These are phyloP conservation scores for Pyrrhoderma lamaoense DNA, from an alignment of 1,284 basidiomycete species.

Conservation along the genomic window DNA sequence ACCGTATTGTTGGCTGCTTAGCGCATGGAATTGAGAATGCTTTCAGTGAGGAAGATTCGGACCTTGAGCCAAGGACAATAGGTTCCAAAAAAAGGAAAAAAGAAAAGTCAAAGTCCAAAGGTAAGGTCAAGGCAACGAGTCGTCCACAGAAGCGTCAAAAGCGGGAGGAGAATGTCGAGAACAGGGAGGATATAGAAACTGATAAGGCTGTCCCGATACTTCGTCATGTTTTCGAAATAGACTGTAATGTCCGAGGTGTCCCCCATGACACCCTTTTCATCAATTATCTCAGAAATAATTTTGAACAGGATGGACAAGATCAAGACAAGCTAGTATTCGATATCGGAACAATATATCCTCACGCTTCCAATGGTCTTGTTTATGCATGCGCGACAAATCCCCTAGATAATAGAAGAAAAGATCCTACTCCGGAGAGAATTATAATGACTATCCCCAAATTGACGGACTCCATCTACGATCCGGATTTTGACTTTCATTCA, in stretches of 20 bases:
- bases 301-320: slow-evolving; percentile 4
- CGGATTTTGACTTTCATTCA: slow-evolving; percentile 11
- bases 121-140: background rate
- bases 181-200: background rate
- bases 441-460: slow-evolving; percentile 4
- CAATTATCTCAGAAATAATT: background rate
- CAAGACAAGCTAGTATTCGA: slow-evolving; percentile 7
- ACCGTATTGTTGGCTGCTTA: too few species aligned
- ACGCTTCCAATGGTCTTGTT: background rate
- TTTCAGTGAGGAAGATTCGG: too few species aligned
- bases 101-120: slow-evolving; percentile 1
- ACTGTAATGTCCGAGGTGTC: background rate
- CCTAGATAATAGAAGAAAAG: background rate
- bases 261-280: slow-evolving; percentile 4
- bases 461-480: slow-evolving; percentile 1
- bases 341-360: slow-evolving; percentile 12
- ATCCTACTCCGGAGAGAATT: slow-evolving; percentile 1
- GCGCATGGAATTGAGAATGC: too few species aligned
- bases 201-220: slow-evolving; percentile 8
- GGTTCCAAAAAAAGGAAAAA: slow-evolving; percentile 6
- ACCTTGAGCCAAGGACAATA: background rate
- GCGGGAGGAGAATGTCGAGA: background rate
- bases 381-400: slow-evolving; percentile 10
- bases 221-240: slow-evolving; percentile 13
- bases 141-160: slow-evolving; percentile 6